Evolutionary conservation across 768 basidiomycete species (phyloP).

Genomic region (Termitomyces eurrhizus): DNA sequence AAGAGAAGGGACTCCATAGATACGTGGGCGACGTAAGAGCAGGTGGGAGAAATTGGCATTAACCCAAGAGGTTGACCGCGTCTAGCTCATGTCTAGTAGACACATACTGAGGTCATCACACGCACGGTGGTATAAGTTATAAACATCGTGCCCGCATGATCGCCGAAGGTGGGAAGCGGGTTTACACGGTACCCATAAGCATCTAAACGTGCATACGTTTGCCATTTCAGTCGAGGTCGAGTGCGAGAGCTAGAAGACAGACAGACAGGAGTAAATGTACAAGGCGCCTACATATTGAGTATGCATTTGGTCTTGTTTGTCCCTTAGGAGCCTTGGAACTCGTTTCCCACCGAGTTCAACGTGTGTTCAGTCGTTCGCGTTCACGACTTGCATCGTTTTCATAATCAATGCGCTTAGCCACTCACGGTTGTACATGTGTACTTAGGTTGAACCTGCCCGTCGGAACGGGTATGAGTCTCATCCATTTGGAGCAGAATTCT

Average conservation of each 20-base stretch:
- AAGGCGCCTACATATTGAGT: too few species aligned
- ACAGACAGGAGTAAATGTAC: too few species aligned
- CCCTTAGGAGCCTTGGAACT: too few species aligned
- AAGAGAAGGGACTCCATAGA: background rate
- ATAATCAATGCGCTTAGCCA: too few species aligned
- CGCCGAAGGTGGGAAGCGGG: conserved; percentile 2
- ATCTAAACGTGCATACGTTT: background rate
- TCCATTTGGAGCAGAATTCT: conserved; percentile 18
- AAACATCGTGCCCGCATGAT: background rate
- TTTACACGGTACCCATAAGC: background rate
- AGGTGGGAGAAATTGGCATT: background rate
- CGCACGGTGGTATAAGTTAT: background rate
- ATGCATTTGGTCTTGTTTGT: too few species aligned
- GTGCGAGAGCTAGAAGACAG: background rate
- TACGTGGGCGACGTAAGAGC: background rate
- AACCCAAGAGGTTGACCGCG: background rate
- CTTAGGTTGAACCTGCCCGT: background rate
- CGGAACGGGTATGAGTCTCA: background rate
- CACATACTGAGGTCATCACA: background rate
- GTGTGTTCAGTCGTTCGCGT: too few species aligned
- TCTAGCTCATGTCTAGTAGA: background rate
- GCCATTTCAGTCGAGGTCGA: background rate
- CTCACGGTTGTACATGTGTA: background rate
- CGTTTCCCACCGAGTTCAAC: too few species aligned
- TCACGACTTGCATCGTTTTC: background rate